Evolutionary conservation across 1,139 yeast species (phyloP).

Genomic region (Yamadazyma atlantica): DNA sequence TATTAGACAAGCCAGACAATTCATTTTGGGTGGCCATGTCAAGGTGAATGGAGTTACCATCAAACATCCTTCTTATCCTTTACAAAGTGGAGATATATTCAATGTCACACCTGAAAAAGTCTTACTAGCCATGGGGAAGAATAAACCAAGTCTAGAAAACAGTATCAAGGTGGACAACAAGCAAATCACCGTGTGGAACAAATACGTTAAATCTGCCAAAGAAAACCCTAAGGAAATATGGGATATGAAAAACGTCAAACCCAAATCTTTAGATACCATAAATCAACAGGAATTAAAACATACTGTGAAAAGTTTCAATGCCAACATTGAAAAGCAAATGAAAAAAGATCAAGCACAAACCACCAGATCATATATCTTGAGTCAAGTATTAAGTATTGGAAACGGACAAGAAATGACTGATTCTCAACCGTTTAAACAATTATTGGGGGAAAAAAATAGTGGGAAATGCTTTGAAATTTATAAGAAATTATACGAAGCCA

Average conservation of each 20-base stretch:
- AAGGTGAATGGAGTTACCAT: slow-evolving; percentile 73
- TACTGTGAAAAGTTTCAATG: slow-evolving; percentile 26
- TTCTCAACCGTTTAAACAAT: slow-evolving; percentile 17
- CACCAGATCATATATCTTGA: slow-evolving; percentile 48
- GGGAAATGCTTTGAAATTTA: slow-evolving; percentile 33
- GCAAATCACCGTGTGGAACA: slow-evolving; percentile 76
- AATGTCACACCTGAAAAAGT: slow-evolving; percentile 85
- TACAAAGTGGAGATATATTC: slow-evolving; percentile 85
- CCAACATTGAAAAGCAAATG: slow-evolving; percentile 30
- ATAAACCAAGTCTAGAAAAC: slow-evolving; percentile 71
- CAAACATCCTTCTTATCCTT: slow-evolving; percentile 75
- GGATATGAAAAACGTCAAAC: slow-evolving; percentile 51
- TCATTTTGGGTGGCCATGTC: slow-evolving; percentile 79
- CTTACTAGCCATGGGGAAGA: slow-evolving; percentile 78
- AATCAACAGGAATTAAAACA: slow-evolving; percentile 18
- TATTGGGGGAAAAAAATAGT: slow-evolving; percentile 24
- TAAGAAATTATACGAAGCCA: slow-evolving; percentile 25
- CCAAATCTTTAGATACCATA: slow-evolving; percentile 35
- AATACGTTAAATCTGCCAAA: slow-evolving; percentile 58
- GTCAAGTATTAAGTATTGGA: slow-evolving; percentile 32
- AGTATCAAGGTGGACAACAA: slow-evolving; percentile 67
- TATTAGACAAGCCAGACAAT: slow-evolving; percentile 90
- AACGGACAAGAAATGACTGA: slow-evolving; percentile 23
- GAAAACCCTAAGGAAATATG: slow-evolving; percentile 60
- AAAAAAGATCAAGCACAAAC: slow-evolving; percentile 39